Conservation (phyloP, 768 basidiomycete species). For the Sporobolomyces roseus region DNA sequence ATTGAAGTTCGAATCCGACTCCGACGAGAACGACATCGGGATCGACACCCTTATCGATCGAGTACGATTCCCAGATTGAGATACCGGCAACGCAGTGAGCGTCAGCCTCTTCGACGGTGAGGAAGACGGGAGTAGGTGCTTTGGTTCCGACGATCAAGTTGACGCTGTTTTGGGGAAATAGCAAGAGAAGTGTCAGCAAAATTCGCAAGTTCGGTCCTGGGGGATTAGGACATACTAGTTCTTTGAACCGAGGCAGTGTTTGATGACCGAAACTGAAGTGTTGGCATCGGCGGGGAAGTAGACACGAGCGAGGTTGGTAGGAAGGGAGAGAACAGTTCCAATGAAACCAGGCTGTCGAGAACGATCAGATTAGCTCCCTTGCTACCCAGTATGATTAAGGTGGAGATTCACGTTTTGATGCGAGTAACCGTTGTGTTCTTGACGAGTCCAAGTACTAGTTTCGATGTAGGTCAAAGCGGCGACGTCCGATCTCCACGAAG, state of each 20-base stretch:
- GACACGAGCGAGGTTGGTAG: conserved; percentile 65
- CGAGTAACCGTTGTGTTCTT: conserved; percentile 71
- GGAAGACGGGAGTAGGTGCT: conserved; percentile 62
- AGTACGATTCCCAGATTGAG: conserved; percentile 68
- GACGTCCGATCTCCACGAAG: conserved; percentile 64
- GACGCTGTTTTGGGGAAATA: no score
- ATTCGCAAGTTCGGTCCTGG: no score
- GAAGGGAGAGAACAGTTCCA: conserved; percentile 75
- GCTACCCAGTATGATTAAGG: neutral
- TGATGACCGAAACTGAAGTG: conserved; percentile 73
- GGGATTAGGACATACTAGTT: no score
- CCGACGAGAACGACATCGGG: conserved; percentile 68
- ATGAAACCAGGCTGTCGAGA: conserved; percentile 63
- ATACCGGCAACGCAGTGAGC: conserved; percentile 83
- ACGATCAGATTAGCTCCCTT: conserved; percentile 44
- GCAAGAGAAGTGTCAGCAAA: no score
- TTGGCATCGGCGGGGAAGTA: conserved; percentile 77
- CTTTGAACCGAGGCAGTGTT: conserved; percentile 76
- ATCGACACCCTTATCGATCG: conserved; percentile 47
- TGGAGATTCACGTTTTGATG: conserved; percentile 55
- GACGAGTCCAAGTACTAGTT: conserved; percentile 55
- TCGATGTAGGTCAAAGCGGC: conserved; percentile 81
- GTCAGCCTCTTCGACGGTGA: conserved; percentile 70
- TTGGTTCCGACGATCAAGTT: conserved; percentile 84
- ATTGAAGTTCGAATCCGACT: conserved; percentile 74